Evolutionary conservation across 192 early-diverging fungal species (phyloP).

Genomic region (Backusella morwellensis): DNA sequence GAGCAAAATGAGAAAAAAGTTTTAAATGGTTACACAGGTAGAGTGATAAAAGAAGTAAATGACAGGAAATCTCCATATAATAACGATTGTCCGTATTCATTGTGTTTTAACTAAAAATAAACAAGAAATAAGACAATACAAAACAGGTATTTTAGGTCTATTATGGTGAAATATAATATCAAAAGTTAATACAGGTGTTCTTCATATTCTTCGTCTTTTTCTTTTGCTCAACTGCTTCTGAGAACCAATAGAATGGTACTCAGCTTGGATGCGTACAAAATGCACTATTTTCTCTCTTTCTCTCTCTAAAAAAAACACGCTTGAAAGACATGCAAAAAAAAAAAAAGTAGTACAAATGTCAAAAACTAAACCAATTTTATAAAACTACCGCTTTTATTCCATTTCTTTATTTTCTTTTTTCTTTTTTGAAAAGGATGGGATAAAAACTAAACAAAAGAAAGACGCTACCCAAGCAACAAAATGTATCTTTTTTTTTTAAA

Average conservation of each 20-base stretch:
- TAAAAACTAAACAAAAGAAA: background rate
- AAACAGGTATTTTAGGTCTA: too few species aligned
- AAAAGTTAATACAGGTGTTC: too few species aligned
- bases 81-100: too few species aligned
- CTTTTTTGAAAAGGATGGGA: background rate
- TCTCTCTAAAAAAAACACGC: background rate
- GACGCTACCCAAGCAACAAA: background rate
- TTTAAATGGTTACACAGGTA: too few species aligned
- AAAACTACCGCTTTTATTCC: background rate
- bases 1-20: too few species aligned
- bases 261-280: background rate
- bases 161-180: too few species aligned
- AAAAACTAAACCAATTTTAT: background rate
- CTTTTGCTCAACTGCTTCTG: background rate
- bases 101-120: too few species aligned
- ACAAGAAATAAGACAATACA: too few species aligned
- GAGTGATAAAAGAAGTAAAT: too few species aligned
- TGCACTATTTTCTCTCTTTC: background rate
- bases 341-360: conserved; percentile 1
- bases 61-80: too few species aligned
- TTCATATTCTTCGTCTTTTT: too few species aligned
- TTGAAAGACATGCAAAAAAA: background rate
- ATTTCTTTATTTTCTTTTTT: background rate
- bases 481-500: background rate
- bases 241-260: background rate